A percentile compares a stretch with the other conserved stretches of the same genome.
Conservation (phyloP, 1,139 yeast species). For the Taphrina deformans region DNA sequence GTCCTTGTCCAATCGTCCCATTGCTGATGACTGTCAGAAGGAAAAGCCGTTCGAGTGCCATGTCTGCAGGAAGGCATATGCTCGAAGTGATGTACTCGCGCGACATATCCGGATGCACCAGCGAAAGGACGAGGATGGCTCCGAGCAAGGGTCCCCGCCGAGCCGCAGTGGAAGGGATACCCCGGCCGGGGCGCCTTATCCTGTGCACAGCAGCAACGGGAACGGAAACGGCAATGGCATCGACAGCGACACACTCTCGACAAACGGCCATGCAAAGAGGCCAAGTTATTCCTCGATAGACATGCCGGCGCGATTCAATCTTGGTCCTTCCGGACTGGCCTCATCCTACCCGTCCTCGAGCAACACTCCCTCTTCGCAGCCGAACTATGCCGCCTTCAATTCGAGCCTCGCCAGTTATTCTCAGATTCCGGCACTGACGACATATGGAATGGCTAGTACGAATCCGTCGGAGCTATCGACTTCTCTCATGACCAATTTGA, state of each 20-base stretch:
- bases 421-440: background rate
- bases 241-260: background rate
- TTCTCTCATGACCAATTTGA: background rate
- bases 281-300: background rate
- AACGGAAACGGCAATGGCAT: background rate
- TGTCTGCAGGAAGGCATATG: conserved; percentile 27
- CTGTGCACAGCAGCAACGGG: background rate
- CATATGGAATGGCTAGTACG: background rate
- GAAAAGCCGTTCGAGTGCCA: conserved; percentile 31
- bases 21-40: background rate
- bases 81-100: conserved; percentile 32
- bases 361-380: background rate
- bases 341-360: background rate
- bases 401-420: background rate
- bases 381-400: background rate
- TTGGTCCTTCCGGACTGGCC: background rate
- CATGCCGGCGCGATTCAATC: background rate
- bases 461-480: background rate
- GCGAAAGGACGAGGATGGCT: conserved; percentile 7
- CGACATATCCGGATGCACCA: conserved; percentile 29
- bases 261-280: background rate
- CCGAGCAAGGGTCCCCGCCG: background rate
- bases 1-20: background rate
- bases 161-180: background rate
- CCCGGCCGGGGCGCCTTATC: background rate